A percentile compares a stretch with the other conserved stretches of the same genome.
phyloP scores from a whole-genome alignment of 2,329 filamentous ascomycete species.

The Trichoderma gracile region DNA sequence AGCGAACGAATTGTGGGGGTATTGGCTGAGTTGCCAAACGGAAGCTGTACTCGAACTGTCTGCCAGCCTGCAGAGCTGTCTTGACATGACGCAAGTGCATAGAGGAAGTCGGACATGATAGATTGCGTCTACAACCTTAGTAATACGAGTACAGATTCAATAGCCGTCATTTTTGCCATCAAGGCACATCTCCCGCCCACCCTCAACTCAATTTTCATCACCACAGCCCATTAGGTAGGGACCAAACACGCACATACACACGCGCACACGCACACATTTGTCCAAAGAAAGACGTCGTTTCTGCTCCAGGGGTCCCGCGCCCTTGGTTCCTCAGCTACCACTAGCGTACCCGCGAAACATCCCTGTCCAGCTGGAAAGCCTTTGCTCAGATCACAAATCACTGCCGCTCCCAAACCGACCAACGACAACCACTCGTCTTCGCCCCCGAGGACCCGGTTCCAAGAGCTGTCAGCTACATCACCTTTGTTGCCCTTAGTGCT shows the following conservation, averaged over 20 bases:
- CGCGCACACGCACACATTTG: neutral
- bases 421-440: neutral
- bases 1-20: too few species aligned
- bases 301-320: neutral
- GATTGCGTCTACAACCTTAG: too few species aligned
- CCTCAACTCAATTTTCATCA: neutral
- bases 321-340: neutral
- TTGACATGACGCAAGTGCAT: neutral
- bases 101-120: too few species aligned
- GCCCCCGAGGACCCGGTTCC: conserved; percentile 4
- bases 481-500: too few species aligned
- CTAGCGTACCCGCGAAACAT: conserved; percentile 24
- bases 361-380: conserved; percentile 29
- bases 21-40: too few species aligned
- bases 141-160: too few species aligned
- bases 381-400: neutral
- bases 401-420: neutral
- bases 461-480: too few species aligned
- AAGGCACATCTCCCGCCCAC: neutral
- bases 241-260: neutral
- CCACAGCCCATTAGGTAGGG: neutral
- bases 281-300: neutral
- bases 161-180: neutral
- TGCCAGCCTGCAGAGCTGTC: neutral
- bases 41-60: too few species aligned